These are phyloP conservation scores for Psilocybe tampanensis DNA, from an alignment of 768 basidiomycete genomes.

Conservation along the genomic window DNA sequence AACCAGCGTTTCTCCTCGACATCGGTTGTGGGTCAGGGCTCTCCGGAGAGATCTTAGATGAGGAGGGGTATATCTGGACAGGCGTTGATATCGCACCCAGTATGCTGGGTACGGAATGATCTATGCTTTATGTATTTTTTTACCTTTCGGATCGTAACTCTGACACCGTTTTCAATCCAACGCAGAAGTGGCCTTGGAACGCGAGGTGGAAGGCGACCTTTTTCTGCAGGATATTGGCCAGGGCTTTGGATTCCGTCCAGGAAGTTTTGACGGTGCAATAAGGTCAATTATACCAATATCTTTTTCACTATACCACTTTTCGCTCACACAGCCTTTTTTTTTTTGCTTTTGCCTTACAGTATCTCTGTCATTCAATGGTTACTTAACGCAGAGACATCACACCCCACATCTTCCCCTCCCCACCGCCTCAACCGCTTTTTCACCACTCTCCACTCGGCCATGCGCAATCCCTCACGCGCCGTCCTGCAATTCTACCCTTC, in stretches of 20 bases:
- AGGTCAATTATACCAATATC: slow-evolving; percentile 52
- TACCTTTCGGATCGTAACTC: background rate
- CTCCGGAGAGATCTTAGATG: slow-evolving; percentile 94
- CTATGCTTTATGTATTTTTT: background rate
- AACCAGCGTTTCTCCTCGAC: slow-evolving; percentile 87
- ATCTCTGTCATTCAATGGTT: slow-evolving; percentile 99
- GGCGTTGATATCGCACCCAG: slow-evolving; percentile 95
- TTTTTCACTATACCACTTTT: too few relatives aligned
- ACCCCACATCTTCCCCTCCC: slow-evolving; percentile 86
- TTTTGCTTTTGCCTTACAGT: slow-evolving; percentile 40
- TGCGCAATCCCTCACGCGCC: slow-evolving; percentile 84
- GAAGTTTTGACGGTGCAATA: slow-evolving; percentile 97
- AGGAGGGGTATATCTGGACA: slow-evolving; percentile 91
- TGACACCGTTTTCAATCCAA: background rate
- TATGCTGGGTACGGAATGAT: slow-evolving; percentile 79
- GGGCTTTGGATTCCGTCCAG: slow-evolving; percentile 95
- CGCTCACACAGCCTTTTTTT: too few relatives aligned
- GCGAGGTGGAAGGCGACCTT: slow-evolving; percentile 94
- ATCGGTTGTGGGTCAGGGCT: slow-evolving; percentile 98
- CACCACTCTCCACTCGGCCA: slow-evolving; percentile 86
- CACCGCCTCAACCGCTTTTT: slow-evolving; percentile 88
- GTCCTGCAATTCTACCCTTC: slow-evolving; percentile 96
- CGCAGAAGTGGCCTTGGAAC: slow-evolving; percentile 92
- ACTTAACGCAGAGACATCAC: slow-evolving; percentile 92
- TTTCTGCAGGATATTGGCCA: slow-evolving; percentile 98